Conservation (phyloP, 2,329 filamentous ascomycete genomes). For the Polychaeton citri region DNA sequence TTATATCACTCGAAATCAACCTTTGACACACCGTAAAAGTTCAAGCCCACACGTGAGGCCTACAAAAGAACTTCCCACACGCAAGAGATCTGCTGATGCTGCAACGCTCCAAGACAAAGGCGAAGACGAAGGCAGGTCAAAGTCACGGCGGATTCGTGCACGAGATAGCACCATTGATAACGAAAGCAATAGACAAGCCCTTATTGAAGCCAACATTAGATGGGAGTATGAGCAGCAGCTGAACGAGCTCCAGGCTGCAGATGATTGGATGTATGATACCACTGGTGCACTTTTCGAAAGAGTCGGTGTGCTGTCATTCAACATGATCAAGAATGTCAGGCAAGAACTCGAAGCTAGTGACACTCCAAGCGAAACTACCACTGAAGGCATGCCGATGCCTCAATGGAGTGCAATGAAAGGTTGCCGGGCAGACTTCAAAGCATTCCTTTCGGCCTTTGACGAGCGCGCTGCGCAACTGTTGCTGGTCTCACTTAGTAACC, state of each 20-base stretch:
- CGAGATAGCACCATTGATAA: conserved; percentile 39
- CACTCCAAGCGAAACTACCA: no score
- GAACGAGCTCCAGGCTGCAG: conserved; percentile 39
- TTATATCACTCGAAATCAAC: not conserved
- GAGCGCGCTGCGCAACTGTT: conserved; percentile 15
- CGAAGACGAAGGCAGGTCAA: conserved; percentile 39
- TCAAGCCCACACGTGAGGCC: no score
- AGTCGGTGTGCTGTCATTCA: conserved; percentile 32
- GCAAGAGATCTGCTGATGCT: conserved; percentile 49
- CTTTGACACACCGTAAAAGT: not conserved
- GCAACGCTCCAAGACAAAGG: conserved; percentile 44
- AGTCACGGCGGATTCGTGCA: conserved; percentile 48
- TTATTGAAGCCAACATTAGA: conserved; percentile 33
- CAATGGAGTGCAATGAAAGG: conserved; percentile 1
- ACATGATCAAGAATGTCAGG: conserved; percentile 13
- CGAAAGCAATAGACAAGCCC: conserved; percentile 28
- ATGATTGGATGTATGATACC: conserved; percentile 44
- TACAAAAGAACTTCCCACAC: conserved; percentile 26
- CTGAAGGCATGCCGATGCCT: no score
- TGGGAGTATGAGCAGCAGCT: conserved; percentile 44
- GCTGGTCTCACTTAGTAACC: conserved; percentile 13
- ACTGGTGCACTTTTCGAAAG: conserved; percentile 39
- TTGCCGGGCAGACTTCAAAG: conserved; percentile 12
- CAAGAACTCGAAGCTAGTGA: conserved; percentile 11
- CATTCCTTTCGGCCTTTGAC: conserved; percentile 16